Conservation (phyloP, 164 flowering plant species). For the Chloranthus sessilifolius region DNA sequence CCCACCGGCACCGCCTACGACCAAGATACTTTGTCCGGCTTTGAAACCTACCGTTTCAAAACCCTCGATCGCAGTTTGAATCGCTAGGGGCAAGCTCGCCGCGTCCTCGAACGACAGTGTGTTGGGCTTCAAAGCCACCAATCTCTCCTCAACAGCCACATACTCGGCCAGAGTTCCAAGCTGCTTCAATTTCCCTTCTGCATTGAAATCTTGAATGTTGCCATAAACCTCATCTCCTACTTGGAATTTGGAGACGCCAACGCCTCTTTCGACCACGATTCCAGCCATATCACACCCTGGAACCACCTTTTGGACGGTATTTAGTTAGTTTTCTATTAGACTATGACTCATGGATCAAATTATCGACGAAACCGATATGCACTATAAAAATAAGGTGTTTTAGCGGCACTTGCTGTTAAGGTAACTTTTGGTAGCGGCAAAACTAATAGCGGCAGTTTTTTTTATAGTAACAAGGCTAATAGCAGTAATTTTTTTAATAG, state of each 20-base stretch:
- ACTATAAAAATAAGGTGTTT: too few relatives aligned
- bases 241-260: constrained; percentile 18
- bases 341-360: too few relatives aligned
- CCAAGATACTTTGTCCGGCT: constrained; percentile 28
- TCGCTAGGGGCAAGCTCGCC: constrained; percentile 42
- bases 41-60: constrained; percentile 28
- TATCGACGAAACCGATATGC: too few relatives aligned
- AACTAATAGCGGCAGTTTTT: too few relatives aligned
- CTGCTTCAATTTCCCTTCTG: constrained; percentile 26
- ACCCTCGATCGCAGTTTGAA: constrained; percentile 43
- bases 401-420: too few relatives aligned
- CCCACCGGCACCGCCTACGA: constrained; percentile 52
- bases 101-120: constrained; percentile 42
- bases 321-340: too few relatives aligned
- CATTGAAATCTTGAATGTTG: constrained; percentile 34
- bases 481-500: too few relatives aligned
- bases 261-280: constrained; percentile 25
- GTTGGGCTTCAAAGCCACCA: constrained; percentile 38
- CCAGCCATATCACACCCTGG: constrained; percentile 52
- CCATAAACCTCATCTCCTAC: constrained; percentile 38
- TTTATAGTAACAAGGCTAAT: too few relatives aligned
- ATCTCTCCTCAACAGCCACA: constrained; percentile 33
- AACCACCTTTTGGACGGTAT: constrained; percentile 31
- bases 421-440: too few relatives aligned
- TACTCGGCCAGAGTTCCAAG: constrained; percentile 44